phyloP scores from a whole-genome alignment of 352 stramenopile genomes.

The Globisporangium emineosum region DNA sequence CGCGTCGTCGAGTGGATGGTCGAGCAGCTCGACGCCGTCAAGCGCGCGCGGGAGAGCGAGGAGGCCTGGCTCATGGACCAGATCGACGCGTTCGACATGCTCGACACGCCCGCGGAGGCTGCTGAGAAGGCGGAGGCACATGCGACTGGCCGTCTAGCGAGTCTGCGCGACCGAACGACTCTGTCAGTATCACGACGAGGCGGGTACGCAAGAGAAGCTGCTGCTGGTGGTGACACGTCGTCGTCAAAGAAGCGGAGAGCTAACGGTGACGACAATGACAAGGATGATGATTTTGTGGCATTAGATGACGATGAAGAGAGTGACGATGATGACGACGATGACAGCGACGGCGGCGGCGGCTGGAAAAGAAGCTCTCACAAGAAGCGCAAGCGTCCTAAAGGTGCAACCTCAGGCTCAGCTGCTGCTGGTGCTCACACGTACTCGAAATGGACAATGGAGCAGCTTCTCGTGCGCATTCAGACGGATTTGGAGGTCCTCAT shows the following conservation, averaged over 20 bases:
- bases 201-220: neutral
- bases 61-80: constrained; percentile 52
- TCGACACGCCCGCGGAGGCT: constrained; percentile 6
- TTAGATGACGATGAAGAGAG: constrained; percentile 12
- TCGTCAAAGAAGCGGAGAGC: neutral
- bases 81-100: constrained; percentile 45
- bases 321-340: neutral
- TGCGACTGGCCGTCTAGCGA: neutral
- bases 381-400: neutral
- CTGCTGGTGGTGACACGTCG: neutral
- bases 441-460: constrained; percentile 45
- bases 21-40: constrained; percentile 46
- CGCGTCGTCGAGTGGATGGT: constrained; percentile 64
- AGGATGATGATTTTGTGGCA: constrained; percentile 16
- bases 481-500: constrained; percentile 25
- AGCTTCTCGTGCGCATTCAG: constrained; percentile 37
- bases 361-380: neutral
- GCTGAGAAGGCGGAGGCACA: neutral
- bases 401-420: neutral
- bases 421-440: constrained; percentile 18
- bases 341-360: neutral
- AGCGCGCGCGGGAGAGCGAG: constrained; percentile 30
- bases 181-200: neutral
- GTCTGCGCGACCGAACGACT: neutral
- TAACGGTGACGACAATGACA: neutral